Evolutionary conservation across 2,329 filamentous ascomycete genomes (phyloP).

Genomic region (Talaromyces pinophilus): DNA sequence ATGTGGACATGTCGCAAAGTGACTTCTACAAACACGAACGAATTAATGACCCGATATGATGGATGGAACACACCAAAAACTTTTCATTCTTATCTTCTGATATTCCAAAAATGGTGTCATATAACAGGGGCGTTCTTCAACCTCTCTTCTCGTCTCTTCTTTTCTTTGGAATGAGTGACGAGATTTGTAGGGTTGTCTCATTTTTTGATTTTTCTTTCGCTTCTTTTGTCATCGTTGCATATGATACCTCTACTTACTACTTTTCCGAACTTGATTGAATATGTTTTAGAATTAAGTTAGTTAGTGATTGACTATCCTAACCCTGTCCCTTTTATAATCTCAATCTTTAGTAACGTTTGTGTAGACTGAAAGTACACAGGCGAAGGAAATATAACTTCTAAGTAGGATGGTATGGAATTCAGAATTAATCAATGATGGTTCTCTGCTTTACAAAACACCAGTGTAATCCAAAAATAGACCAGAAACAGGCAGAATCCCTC

Average conservation of each 20-base stretch:
- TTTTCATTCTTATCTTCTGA: background rate
- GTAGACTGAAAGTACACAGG: too few relatives aligned
- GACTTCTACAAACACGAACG: constrained; percentile 7
- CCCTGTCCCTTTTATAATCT: background rate
- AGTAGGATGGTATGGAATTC: background rate
- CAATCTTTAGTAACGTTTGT: too few relatives aligned
- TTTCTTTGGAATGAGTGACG: too few relatives aligned
- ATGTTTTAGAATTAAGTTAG: constrained; percentile 4
- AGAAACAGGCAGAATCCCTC: background rate
- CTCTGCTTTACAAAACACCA: constrained; percentile 16
- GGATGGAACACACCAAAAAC: background rate
- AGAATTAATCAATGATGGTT: background rate
- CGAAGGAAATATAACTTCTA: background rate
- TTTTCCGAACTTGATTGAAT: background rate
- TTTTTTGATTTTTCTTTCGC: background rate
- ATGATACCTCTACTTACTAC: constrained; percentile 9
- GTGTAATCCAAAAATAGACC: background rate
- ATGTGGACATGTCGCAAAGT: background rate
- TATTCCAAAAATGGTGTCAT: constrained; percentile 5
- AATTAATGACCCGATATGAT: constrained; percentile 10
- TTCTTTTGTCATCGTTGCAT: constrained; percentile 9
- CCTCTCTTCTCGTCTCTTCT: background rate
- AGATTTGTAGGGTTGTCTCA: background rate
- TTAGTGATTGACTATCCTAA: background rate
- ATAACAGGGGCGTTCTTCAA: constrained; percentile 1